phyloP scores from a whole-genome alignment of 768 basidiomycete genomes.

The Collybia nuda region DNA sequence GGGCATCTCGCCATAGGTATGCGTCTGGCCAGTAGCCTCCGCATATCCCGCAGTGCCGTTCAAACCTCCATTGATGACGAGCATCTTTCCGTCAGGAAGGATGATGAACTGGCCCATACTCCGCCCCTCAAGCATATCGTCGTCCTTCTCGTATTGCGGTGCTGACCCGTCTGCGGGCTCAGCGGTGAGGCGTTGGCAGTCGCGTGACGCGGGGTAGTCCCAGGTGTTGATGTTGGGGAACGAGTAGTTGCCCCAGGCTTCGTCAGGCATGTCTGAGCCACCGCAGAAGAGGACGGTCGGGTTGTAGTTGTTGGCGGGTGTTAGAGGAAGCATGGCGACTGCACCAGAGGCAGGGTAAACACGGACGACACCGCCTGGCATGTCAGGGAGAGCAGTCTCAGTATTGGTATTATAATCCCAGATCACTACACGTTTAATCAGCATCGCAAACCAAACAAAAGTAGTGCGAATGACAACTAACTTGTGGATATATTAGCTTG shows the following conservation, averaged over 20 bases:
- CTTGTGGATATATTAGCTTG: slow-evolving; percentile 82
- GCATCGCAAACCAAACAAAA: not conserved
- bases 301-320: slow-evolving; percentile 83
- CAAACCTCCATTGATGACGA: slow-evolving; percentile 80
- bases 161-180: slow-evolving; percentile 72
- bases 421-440: slow-evolving; percentile 26
- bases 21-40: slow-evolving; percentile 41
- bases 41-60: slow-evolving; percentile 88
- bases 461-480: slow-evolving; percentile 41
- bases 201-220: slow-evolving; percentile 66
- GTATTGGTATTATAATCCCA: slow-evolving; percentile 57
- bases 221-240: slow-evolving; percentile 76
- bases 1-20: slow-evolving; percentile 53
- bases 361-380: slow-evolving; percentile 73
- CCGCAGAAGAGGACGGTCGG: slow-evolving; percentile 91
- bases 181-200: slow-evolving; percentile 85
- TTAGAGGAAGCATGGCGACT: slow-evolving; percentile 87
- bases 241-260: slow-evolving; percentile 76
- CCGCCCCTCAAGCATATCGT: slow-evolving; percentile 70
- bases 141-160: slow-evolving; percentile 66
- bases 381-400: slow-evolving; percentile 66
- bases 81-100: slow-evolving; percentile 73
- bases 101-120: slow-evolving; percentile 94
- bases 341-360: slow-evolving; percentile 92
- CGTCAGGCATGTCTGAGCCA: slow-evolving; percentile 76